These are phyloP conservation scores for Perkinsus chesapeaki DNA, from an alignment of 169 alveolate genomes.

Conservation along the genomic window DNA sequence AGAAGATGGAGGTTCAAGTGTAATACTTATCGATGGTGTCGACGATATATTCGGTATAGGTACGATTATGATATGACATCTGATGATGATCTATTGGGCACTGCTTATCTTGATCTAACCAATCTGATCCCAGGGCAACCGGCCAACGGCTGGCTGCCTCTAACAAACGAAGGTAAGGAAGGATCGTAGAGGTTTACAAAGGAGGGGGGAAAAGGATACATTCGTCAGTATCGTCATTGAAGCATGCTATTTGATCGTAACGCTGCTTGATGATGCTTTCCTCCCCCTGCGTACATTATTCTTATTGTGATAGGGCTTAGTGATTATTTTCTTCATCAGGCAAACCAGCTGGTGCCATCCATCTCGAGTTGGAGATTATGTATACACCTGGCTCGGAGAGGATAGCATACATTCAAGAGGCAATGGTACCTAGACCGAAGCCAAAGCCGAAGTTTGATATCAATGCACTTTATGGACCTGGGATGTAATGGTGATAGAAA, in stretches of 20 bases:
- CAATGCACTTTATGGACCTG: neutral
- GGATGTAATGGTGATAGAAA: no score
- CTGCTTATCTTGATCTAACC: neutral
- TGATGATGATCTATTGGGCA: neutral
- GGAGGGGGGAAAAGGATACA: no score
- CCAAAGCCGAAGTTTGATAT: neutral
- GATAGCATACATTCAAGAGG: neutral
- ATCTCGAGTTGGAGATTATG: neutral
- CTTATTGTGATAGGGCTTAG: no score
- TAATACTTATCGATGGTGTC: neutral
- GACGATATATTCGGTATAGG: neutral
- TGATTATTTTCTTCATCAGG: neutral
- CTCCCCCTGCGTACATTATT: no score
- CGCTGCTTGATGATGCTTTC: no score
- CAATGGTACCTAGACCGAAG: neutral
- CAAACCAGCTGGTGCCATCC: neutral
- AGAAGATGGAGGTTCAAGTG: neutral
- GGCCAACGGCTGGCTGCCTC: neutral
- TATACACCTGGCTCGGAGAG: neutral
- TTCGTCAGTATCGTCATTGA: no score
- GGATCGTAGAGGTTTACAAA: no score
- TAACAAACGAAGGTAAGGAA: neutral
- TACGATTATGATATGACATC: neutral
- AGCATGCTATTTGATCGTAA: no score
- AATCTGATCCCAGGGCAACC: neutral